Base-by-base conservation (phyloP, 2,329 filamentous ascomycete species). In the Aspergillus uvarum region DNA sequence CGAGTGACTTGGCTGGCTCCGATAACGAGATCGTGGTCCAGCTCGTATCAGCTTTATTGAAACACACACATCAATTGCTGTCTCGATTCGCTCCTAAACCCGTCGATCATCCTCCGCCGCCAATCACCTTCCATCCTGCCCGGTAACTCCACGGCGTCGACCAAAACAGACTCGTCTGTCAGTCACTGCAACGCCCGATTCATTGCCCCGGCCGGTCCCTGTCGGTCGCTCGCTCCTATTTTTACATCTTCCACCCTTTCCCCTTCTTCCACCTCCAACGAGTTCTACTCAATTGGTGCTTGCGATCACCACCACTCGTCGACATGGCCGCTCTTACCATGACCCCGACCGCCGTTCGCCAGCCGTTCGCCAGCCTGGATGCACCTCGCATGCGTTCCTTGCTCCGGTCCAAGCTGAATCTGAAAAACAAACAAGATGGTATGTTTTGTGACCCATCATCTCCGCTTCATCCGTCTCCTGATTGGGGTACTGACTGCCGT, bases 311-410 rank as follows among this genome's bases (percentile, higher is more conserved):
- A 22, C 12, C 29, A 47, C 50, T 11, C 32, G 10, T 26, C 54
- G 63, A 63, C 22, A 76, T 75, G 72, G 71, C 70, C 31, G 66
- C 73, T 53, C 68, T 76, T 63, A 73, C 72, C 50, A 74, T 76
- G 71, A 70, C 72, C 59, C 67, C 70, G 54, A 65, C 70, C 56
- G 67, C 71, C 22, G 52, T 67, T 24, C 72, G 74, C 24, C 72
- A 73, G 59, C 74, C 73, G 11, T 76, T 76, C 60, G 73, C 70
- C 31, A 74, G 65, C 57, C 61, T 76, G 63, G 72, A 76, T 56
- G 63, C 68, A 11, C 65, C 72, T 11, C 68, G 68, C 49, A 67
- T 75, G 68, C 72, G 69, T 38, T 63, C 71, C 26, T 52, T 74
- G 56, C 67, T 74, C 54, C 68, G 68, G 42, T 61, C 72, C 32